Base-by-base conservation (phyloP, 225 moss, liverwort and hornwort species). In the Sphagnum contortum region DNA sequence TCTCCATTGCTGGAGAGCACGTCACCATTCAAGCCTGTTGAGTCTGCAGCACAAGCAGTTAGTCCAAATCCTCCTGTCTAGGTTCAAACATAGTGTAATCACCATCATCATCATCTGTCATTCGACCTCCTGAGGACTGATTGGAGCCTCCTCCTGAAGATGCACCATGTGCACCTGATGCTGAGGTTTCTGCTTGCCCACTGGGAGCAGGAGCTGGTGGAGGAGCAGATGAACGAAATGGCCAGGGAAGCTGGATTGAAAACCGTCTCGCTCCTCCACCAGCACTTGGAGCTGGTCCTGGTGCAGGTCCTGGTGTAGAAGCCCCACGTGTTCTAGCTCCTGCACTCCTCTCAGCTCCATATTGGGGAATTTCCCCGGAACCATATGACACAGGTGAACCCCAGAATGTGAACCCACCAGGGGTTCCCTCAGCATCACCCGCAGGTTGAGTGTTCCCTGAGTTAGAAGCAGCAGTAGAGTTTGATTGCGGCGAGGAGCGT, bases 181-280 rank as follows among this genome's bases (percentile, higher is more conserved):
- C 85, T 45, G 88, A 77, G 3, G 88, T 78, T 59, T 86, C 95
- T 61, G 92, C 77, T 57, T 80, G 80, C 29, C 80, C 68, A 9
- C 62, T 64, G 48, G 89, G 79, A 4, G 94, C 76, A 2, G 84
- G 71, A 3, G 83, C 75, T 6, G 83, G 70, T 14, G 91, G 66
- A 45, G 73, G 79, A 9, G 83, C 10, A 0, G 89, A 68, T 0
- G 88, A 77, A 46, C 92, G 80, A 48, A 93, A 87, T 48, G 80
- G 75, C 92, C 92, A 98, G 9, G 93, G 90, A 61, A 93, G 74
- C 72, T 90, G 87, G 56, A 93, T 85, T 6, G 90, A 87, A 54
- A 93, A 82, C 59, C 92, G 86, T 62, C 93, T 85, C n/a, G 81
- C 81, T 3, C 82, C 53, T 51, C 29, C 29, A 29, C 29, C 29